phyloP scores from a whole-genome alignment of 2,329 filamentous ascomycete species.

The Graphilbum fragrans region DNA sequence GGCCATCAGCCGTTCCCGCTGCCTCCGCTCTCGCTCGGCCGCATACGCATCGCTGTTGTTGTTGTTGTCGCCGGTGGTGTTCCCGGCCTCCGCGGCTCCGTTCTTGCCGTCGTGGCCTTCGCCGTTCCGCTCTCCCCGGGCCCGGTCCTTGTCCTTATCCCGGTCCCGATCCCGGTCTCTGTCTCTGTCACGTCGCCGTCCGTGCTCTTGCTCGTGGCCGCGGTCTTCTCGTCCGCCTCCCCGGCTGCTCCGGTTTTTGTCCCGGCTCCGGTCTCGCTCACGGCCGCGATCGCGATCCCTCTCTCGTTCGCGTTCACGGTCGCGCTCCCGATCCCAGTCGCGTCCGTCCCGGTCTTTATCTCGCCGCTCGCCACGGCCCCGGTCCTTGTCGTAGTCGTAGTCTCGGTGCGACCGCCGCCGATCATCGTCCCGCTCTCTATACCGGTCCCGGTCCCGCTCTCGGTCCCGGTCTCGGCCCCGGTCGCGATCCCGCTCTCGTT shows the following conservation, averaged over 20 bases:
- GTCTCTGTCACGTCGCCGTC: constrained; percentile 1
- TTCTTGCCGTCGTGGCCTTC: background rate
- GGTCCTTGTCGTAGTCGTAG: background rate
- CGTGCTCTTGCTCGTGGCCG: constrained; percentile 12
- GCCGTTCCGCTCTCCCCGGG: constrained; percentile 9
- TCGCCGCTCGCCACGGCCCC: background rate
- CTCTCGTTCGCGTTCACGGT: background rate
- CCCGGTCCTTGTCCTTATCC: constrained; percentile 2
- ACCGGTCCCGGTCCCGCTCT: constrained; percentile 13
- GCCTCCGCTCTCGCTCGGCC: constrained; percentile 53
- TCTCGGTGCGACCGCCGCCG: background rate
- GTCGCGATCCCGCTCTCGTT: background rate
- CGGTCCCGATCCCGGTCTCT: constrained; percentile 1
- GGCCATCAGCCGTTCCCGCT: constrained; percentile 53
- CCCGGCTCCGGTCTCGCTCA: background rate
- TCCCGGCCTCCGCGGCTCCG: background rate
- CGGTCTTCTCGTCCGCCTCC: constrained; percentile 6
- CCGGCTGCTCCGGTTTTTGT: constrained; percentile 2
- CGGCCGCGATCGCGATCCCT: background rate
- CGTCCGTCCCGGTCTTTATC: background rate
- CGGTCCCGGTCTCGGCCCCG: constrained; percentile 6
- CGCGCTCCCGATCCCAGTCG: constrained; percentile 5
- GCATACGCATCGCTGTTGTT: constrained; percentile 45
- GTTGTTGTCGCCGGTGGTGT: constrained; percentile 14
- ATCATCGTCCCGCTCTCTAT: background rate